Base-by-base conservation (phyloP, 202 grass and related monocot species). In the Zizania palustris region DNA sequence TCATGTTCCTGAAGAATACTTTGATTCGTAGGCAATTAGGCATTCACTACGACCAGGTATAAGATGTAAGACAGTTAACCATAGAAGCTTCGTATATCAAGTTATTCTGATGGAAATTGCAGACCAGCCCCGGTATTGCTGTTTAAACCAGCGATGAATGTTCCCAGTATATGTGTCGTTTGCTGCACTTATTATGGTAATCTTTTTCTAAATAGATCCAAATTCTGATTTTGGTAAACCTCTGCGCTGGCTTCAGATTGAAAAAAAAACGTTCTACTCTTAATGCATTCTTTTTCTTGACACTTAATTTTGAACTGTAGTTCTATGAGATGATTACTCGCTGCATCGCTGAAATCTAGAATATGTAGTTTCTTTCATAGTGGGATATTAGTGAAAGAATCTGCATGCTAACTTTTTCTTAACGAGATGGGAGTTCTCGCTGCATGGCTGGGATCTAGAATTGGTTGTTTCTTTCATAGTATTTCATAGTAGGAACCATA, bases 1-100 rank as follows among this genome's bases (percentile, higher is more conserved):
- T 46, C 60, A 84, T 64, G 90, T 90, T 60, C 90, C 93, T 43
- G 93, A 97, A 83, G 83, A 90, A 11, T 93, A 84, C 74, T 97
- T 97, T 45, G 73, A 45, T 60, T 19, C 48, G 21, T 82, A 87
- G 53, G 60, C 10, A 10, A 28, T 28, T 28, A 28, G 28, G 28
- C 28, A 9, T 67, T 20, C 11, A 75, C 2, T 28, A 8, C 40
- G 75, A 44, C 43, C 56, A 35, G 51, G 13, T 74, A 42, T 13
- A 15, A 40, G 71, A 42, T 13, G 11, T 58, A 65, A 51, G 51
- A 61, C 73, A 79, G 11, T 77, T 78, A 60, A 72, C 13, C n/a
- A 33, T 67, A 65, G 5, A 69, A 56, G 10, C 57, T 67, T n/a
- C 14, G 20, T 67, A 67, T n/a, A 44, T 0, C 2, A 9, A 9